Evolutionary conservation across 176 grass and related monocot species (phyloP), one percentile per base, ranked within the genome.

Genomic region (Otatea glauca): DNA sequence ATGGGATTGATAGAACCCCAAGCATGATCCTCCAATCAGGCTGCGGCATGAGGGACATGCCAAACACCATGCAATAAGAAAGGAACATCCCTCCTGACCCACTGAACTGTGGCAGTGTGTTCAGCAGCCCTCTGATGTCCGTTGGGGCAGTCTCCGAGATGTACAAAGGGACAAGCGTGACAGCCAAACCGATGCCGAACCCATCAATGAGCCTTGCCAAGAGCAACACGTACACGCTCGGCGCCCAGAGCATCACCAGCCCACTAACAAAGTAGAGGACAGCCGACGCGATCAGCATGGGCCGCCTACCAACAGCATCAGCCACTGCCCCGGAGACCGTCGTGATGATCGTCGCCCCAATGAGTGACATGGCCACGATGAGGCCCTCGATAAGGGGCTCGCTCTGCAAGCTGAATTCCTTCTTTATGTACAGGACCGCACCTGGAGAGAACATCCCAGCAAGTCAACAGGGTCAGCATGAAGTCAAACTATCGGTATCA

Each of bases 41-140:
- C 14, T 83, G 88, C 1, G 86, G 83, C 89, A 88, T 91, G 38
- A 99, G 70, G 34, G 97, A 99, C 92, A 99, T 93, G 2, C 74
- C 79, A 88, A 99, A 96, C 23, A 94, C 93, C 93, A 99, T 96
- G 76, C 97, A 99, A n/a, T 99, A 99, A 43, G 97, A 99, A 45
- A 99, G 67, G 69, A 96, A 99, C 97, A 99, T 99, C 81, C 97
- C 97, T 89, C 64, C 91, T 5, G 91, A 99, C 2, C 97, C 97
- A 18, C 86, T 99, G 81, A 99, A 99, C 47, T 99, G 97, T 0
- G 97, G 97, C 3, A 99, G 80, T 2, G 97, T 99, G 77, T 99
- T 99, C 23, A 99, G 48, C 65, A 92, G 61, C 23, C 97, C 97
- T 68, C 97, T 87, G 48, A 94, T 99, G 34, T 99, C 97, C 0